Evolutionary conservation across 169 alveolate species (phyloP).

Genomic region (Eimeria tenella): DNA sequence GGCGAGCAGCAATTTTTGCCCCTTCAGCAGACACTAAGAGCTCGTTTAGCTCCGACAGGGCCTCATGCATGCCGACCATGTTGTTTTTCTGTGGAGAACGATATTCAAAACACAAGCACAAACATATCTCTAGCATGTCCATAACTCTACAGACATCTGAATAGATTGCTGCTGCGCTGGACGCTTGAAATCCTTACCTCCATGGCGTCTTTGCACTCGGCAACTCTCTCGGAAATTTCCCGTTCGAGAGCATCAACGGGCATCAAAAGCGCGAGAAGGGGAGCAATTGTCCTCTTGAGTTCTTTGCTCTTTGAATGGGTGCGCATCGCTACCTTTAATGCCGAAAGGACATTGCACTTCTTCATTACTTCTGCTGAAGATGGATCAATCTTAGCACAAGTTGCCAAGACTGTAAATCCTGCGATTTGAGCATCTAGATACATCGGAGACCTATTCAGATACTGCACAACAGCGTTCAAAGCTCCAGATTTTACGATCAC

Average conservation of each 20-base stretch:
- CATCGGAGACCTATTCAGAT: constrained; percentile 90
- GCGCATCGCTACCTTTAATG: constrained; percentile 88
- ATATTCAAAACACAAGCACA: not conserved
- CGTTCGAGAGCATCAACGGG: constrained; percentile 92
- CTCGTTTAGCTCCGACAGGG: constrained; percentile 82
- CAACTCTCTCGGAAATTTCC: constrained; percentile 88
- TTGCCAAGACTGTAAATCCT: constrained; percentile 87
- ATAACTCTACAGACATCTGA: not conserved
- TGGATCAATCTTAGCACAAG: constrained; percentile 86
- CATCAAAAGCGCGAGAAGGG: constrained; percentile 91
- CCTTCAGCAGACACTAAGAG: constrained; percentile 86
- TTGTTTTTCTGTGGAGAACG: constrained; percentile 50
- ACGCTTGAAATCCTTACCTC: not conserved
- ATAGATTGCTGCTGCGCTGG: not conserved
- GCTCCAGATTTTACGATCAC: constrained; percentile 87
- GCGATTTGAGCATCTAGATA: constrained; percentile 89
- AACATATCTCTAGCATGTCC: not conserved
- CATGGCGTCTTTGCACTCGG: constrained; percentile 86
- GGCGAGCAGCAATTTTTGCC: constrained; percentile 81
- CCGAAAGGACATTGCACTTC: constrained; percentile 77
- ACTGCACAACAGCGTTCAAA: constrained; percentile 86
- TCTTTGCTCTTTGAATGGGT: constrained; percentile 90
- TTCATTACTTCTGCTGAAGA: constrained; percentile 83
- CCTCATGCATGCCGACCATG: constrained; percentile 81
- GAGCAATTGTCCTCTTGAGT: constrained; percentile 90